phyloP scores from a whole-genome alignment of 2,329 filamentous ascomycete genomes.

The Alternaria sp. region DNA sequence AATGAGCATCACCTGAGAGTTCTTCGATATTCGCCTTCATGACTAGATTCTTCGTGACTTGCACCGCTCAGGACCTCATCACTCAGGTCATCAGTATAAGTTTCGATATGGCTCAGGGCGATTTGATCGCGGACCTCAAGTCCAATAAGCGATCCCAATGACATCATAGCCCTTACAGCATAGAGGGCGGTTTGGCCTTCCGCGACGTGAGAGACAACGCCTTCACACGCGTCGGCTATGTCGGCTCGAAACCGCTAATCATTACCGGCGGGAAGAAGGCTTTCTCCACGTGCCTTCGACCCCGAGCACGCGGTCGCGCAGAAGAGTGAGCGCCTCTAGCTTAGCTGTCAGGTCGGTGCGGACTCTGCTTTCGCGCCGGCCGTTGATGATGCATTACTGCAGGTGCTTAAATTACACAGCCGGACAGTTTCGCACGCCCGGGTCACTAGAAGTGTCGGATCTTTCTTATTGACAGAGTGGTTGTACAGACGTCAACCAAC shows the following conservation, averaged over 20 bases:
- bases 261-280: neutral
- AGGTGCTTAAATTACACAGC: neutral
- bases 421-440: neutral
- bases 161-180: neutral
- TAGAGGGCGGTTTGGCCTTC: neutral
- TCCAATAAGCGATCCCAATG: neutral
- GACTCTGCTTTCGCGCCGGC: neutral
- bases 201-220: neutral
- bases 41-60: neutral
- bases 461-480: neutral
- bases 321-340: neutral
- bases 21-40: neutral
- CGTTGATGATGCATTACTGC: neutral
- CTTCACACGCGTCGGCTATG: neutral
- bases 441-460: neutral
- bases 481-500: neutral
- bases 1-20: neutral
- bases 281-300: neutral
- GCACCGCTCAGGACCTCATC: neutral
- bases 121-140: rapidly evolving
- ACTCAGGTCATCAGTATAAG: rapidly evolving
- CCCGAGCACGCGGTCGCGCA: neutral
- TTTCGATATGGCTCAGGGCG: rapidly evolving
- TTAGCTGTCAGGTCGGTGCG: neutral
- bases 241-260: neutral